phyloP scores from a whole-genome alignment of 2,329 filamentous ascomycete genomes.

The Aspergillus ruber region DNA sequence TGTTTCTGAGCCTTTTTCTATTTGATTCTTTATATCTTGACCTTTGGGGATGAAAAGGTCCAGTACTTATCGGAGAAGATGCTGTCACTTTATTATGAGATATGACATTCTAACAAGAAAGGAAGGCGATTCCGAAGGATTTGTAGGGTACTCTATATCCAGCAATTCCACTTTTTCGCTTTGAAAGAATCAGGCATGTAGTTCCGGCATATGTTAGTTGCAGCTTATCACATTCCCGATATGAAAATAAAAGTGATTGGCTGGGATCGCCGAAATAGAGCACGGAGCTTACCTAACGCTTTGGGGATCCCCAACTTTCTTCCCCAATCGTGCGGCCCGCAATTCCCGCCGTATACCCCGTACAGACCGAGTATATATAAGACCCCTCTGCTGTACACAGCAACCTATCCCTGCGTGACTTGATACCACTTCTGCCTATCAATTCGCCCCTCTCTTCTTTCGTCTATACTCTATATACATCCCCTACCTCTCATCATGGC shows the following conservation, averaged over 20 bases:
- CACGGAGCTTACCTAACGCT: neutral
- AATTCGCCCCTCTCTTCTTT: slow-evolving; percentile 2
- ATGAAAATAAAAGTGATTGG: neutral
- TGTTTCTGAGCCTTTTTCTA: neutral
- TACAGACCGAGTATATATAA: too few species aligned
- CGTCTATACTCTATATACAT: slow-evolving; percentile 1
- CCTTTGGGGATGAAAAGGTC: neutral
- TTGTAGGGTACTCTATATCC: neutral
- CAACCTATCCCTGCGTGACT: too few species aligned
- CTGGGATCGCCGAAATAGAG: neutral
- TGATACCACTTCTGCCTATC: neutral
- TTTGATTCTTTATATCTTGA: neutral
- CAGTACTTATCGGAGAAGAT: neutral
- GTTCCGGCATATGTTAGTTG: neutral
- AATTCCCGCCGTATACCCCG: too few species aligned
- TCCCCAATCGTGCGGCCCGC: neutral
- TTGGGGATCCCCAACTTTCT: neutral
- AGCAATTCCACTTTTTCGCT: too few species aligned
- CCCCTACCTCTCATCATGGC: slow-evolving; percentile 24
- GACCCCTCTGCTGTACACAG: too few species aligned
- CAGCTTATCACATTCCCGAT: too few species aligned
- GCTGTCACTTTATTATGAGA: slow-evolving; percentile 1
- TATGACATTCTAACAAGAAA: slow-evolving; percentile 1
- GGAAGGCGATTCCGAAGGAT: neutral
- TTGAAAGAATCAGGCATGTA: neutral